Evolutionary conservation across 1,284 basidiomycete genomes (phyloP), one percentile per base, ranked within the genome.

Genomic region (Pterulicium gracile): DNA sequence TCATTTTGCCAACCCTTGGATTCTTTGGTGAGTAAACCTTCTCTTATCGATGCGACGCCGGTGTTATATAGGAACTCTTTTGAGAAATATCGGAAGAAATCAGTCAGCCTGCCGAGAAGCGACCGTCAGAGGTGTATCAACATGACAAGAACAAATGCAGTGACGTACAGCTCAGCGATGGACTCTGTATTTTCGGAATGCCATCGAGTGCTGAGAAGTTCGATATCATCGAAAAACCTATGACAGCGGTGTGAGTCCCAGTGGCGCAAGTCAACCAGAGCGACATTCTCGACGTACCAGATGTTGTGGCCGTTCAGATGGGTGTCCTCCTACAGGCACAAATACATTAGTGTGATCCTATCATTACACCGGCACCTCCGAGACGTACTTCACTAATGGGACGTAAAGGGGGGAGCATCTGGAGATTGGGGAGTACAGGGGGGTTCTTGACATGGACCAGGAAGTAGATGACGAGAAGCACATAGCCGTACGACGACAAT

Each of bases 201-300:
- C 93, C 95, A 98, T 56, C 88, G 80, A 61, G 88, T 84, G 51
- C 90, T 79, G 45, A 98, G 72, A 42, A 88, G 70, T 56, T 96
- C 92, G 57, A 96, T 86, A 62, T 98, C 95, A 69, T 98, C 95
- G 62, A 97, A 98, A 67, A 98, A 98, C 80, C 85, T 81, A 55
- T 19, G 46, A 43, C 24, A 42, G 43, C 44, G 46, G 50, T 27
- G 35, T 44, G 46, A 27, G 54, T 46, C 50, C 42, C 46, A 32
- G 23, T 51, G 44, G 43, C 19, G 14, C 5, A 27, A 24, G 22
- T 20, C 15, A 10, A 19, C 4, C 7, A 10, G 17, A 43, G 5
- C 12, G 42, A 4, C n/a, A 10, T 24, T 40, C 22, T 19, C 24
- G 22, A 54, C 62, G 49, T 52, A 81, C 85, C 91, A 93, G 55